Conservation (phyloP, 2,329 filamentous ascomycete genomes). For the Talaromyces atroroseus region DNA sequence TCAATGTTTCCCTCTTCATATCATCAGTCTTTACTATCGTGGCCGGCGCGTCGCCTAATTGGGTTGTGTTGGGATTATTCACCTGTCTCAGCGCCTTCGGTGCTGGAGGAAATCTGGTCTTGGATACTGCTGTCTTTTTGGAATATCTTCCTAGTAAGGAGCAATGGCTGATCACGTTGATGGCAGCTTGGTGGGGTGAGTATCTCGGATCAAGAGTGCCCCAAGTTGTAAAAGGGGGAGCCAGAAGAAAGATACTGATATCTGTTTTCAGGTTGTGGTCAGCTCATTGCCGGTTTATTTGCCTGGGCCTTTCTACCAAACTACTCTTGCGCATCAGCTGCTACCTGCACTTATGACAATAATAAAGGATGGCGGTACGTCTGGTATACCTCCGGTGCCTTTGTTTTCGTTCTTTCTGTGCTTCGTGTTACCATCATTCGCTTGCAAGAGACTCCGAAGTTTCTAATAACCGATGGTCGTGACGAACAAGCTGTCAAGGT, state of each 20-base stretch:
- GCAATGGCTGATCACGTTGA: slow-evolving; percentile 52
- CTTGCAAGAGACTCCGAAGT: slow-evolving; percentile 54
- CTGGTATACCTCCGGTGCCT: slow-evolving; percentile 48
- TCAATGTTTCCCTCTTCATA: slow-evolving; percentile 62
- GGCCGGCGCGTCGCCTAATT: slow-evolving; percentile 63
- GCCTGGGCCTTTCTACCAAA: slow-evolving; percentile 50
- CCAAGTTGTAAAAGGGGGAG: slow-evolving; percentile 15
- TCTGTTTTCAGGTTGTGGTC: slow-evolving; percentile 36
- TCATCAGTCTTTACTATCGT: slow-evolving; percentile 58
- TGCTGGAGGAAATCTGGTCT: slow-evolving; percentile 57
- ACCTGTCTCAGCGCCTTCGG: slow-evolving; percentile 60
- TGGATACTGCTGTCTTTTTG: slow-evolving; percentile 57
- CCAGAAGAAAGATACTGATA: neutral
- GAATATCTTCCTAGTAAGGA: slow-evolving; percentile 54
- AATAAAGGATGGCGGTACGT: slow-evolving; percentile 57
- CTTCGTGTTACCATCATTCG: slow-evolving; percentile 51
- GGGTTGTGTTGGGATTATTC: slow-evolving; percentile 60
- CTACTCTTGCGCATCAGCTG: slow-evolving; percentile 43
- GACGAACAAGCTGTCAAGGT: slow-evolving; percentile 48
- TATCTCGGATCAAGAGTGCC: slow-evolving; percentile 16
- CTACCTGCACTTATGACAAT: slow-evolving; percentile 45
- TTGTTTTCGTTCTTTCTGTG: slow-evolving; percentile 51
- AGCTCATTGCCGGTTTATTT: slow-evolving; percentile 49
- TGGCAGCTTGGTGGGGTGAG: slow-evolving; percentile 30
- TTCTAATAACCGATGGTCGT: slow-evolving; percentile 49